A percentile compares a stretch with the other conserved stretches of the same genome.
phyloP scores from a whole-genome alignment of 306 rosid species.

The Quercus robur region DNA sequence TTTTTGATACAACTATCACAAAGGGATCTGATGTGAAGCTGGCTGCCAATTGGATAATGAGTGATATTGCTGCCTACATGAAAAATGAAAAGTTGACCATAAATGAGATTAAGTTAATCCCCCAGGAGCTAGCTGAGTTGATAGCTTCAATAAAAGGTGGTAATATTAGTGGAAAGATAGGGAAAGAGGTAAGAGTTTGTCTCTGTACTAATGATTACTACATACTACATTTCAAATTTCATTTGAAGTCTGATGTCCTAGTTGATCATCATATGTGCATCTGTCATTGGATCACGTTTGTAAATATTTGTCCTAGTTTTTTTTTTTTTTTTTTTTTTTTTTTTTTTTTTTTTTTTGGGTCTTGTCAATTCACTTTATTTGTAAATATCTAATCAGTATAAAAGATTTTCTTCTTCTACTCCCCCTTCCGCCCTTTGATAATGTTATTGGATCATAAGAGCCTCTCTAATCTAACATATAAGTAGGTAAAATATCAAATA shows the following conservation, averaged over 20 bases:
- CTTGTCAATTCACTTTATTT: not conserved
- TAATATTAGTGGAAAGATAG: slow-evolving; percentile 87
- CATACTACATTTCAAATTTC: slow-evolving; percentile 5
- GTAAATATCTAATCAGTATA: not conserved
- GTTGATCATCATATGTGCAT: not conserved
- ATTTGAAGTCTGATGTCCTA: not conserved
- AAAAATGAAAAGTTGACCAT: slow-evolving; percentile 82
- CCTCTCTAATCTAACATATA: not conserved
- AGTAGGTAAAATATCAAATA: not conserved
- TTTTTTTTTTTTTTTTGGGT: not conserved
- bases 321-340: not conserved
- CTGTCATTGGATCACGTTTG: not conserved
- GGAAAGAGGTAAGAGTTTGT: slow-evolving; percentile 69
- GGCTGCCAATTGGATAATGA: slow-evolving; percentile 95
- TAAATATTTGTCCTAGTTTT: not conserved
- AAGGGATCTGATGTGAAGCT: slow-evolving; percentile 85
- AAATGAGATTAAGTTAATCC: slow-evolving; percentile 71
- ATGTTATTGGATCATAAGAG: not conserved
- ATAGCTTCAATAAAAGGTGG: slow-evolving; percentile 80
- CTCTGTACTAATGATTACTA: slow-evolving; percentile 4
- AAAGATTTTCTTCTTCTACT: not conserved
- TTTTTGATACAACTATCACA: slow-evolving; percentile 75
- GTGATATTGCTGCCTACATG: slow-evolving; percentile 87
- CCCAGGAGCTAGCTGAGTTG: slow-evolving; percentile 77
- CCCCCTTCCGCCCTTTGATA: not conserved